Conservation (phyloP, 2,329 filamentous ascomycete species). For the Coniella lustricola region DNA sequence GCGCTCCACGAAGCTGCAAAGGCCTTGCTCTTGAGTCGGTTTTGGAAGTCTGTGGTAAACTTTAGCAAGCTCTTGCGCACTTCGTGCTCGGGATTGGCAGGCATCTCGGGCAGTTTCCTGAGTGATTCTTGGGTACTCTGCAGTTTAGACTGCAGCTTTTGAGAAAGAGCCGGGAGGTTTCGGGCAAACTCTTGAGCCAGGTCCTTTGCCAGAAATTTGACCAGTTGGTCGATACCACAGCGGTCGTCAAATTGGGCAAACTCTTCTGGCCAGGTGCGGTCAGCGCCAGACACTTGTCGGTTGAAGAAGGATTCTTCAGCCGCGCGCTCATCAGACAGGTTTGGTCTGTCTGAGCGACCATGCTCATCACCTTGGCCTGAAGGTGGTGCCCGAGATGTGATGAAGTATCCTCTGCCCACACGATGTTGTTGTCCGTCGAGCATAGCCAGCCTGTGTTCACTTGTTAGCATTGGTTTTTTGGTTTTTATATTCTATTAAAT, state of each 20-base stretch:
- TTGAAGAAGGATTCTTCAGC: slow-evolving; percentile 50
- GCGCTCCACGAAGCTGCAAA: slow-evolving; percentile 39
- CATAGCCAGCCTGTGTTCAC: slow-evolving; percentile 5
- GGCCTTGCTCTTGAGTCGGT: slow-evolving; percentile 43
- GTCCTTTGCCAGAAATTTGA: slow-evolving; percentile 44
- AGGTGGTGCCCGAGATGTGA: slow-evolving; percentile 59
- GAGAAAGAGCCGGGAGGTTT: slow-evolving; percentile 36
- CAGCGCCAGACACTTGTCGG: slow-evolving; percentile 17
- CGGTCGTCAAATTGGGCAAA: slow-evolving; percentile 41
- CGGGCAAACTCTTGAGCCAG: slow-evolving; percentile 47
- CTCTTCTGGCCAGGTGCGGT: slow-evolving; percentile 37
- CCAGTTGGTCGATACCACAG: slow-evolving; percentile 48
- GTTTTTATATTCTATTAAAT: too few relatives aligned
- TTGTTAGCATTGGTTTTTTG: too few relatives aligned
- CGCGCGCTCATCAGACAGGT: slow-evolving; percentile 34
- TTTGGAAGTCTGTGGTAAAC: slow-evolving; percentile 48
- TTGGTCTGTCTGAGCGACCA: slow-evolving; percentile 19
- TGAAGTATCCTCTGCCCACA: slow-evolving; percentile 70
- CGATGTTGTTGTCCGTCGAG: slow-evolving; percentile 54
- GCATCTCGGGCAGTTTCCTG: slow-evolving; percentile 55
- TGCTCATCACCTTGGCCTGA: slow-evolving; percentile 35
- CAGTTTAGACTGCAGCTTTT: slow-evolving; percentile 44
- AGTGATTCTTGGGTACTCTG: slow-evolving; percentile 48
- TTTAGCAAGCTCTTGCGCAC: slow-evolving; percentile 52
- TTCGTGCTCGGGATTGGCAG: slow-evolving; percentile 58